Evolutionary conservation across 1,139 yeast genomes (phyloP).

Genomic region (Ogataea hybrid): DNA sequence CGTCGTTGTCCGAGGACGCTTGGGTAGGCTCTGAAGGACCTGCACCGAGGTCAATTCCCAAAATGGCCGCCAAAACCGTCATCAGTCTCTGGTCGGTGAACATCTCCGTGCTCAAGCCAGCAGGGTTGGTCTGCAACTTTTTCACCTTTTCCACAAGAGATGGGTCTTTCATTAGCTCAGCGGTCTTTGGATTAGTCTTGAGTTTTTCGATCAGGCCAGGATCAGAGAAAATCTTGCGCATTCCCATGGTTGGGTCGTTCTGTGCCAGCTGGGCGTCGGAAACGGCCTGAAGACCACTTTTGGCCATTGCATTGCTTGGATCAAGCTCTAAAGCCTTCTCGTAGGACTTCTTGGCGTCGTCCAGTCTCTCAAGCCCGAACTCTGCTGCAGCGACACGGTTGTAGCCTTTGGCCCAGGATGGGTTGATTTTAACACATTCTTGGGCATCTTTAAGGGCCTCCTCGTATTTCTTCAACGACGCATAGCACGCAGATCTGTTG

Average conservation of each 20-base stretch:
- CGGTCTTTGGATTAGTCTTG: slow-evolving; percentile 82
- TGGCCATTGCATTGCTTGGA: slow-evolving; percentile 80
- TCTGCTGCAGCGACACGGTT: slow-evolving; percentile 93
- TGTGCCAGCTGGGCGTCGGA: slow-evolving; percentile 47
- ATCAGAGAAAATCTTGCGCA: slow-evolving; percentile 74
- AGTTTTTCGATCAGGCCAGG: slow-evolving; percentile 77
- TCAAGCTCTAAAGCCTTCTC: slow-evolving; percentile 83
- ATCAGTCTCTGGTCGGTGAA: slow-evolving; percentile 81
- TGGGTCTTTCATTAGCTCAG: slow-evolving; percentile 86
- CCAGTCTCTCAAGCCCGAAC: slow-evolving; percentile 76
- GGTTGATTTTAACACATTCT: slow-evolving; percentile 74
- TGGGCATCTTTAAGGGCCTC: slow-evolving; percentile 83
- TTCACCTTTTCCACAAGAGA: slow-evolving; percentile 69
- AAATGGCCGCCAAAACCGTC: slow-evolving; percentile 81
- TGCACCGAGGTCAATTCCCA: slow-evolving; percentile 73
- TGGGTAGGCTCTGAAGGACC: slow-evolving; percentile 29
- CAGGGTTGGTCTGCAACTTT: slow-evolving; percentile 70
- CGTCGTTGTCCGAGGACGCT: slow-evolving; percentile 25
- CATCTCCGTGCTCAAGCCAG: slow-evolving; percentile 61
- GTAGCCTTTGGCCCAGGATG: slow-evolving; percentile 92
- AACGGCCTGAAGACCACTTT: slow-evolving; percentile 74
- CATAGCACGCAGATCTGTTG: slow-evolving; percentile 90
- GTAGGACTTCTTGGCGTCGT: slow-evolving; percentile 67
- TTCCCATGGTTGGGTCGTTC: slow-evolving; percentile 65
- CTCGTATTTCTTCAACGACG: slow-evolving; percentile 71